Evolutionary conservation across 768 basidiomycete genomes (phyloP).

Genomic region (Sporobolomyces roseus): DNA sequence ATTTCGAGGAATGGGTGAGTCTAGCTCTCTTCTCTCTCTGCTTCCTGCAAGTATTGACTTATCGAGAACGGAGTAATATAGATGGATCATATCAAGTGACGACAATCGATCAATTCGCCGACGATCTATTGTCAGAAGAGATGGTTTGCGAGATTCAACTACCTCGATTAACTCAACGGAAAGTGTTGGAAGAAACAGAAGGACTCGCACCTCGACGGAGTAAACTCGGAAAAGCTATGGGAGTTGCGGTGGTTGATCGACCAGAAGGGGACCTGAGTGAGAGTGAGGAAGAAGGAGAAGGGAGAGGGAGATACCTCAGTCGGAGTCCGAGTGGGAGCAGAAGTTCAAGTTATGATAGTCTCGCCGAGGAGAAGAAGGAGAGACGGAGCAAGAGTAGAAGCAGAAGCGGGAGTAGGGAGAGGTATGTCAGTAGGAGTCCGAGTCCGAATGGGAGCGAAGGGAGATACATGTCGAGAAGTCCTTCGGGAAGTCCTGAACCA

Average conservation of each 20-base stretch:
- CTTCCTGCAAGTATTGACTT: neutral
- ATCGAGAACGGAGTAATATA: no score
- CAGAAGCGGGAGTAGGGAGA: slow-evolving; percentile 28
- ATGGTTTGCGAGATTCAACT: slow-evolving; percentile 94
- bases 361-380: slow-evolving; percentile 45
- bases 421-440: slow-evolving; percentile 38
- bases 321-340: slow-evolving; percentile 35
- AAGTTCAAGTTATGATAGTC: slow-evolving; percentile 16
- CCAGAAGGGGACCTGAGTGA: slow-evolving; percentile 38
- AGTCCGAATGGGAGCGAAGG: slow-evolving; percentile 26
- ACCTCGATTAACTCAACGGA: slow-evolving; percentile 78
- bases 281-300: slow-evolving; percentile 45
- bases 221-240: slow-evolving; percentile 77
- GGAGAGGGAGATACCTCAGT: slow-evolving; percentile 20
- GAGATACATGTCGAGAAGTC: slow-evolving; percentile 34
- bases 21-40: neutral
- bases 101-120: slow-evolving; percentile 87
- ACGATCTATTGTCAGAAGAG: slow-evolving; percentile 77
- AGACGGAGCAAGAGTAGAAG: slow-evolving; percentile 45
- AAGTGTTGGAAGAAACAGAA: slow-evolving; percentile 83
- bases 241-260: slow-evolving; percentile 46
- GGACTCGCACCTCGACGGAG: slow-evolving; percentile 82
- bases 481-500: slow-evolving; percentile 31
- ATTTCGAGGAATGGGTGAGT: slow-evolving; percentile 69
- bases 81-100: slow-evolving; percentile 77